Base-by-base conservation (phyloP, 2,329 filamentous ascomycete species). In the Penicillium thymicola region DNA sequence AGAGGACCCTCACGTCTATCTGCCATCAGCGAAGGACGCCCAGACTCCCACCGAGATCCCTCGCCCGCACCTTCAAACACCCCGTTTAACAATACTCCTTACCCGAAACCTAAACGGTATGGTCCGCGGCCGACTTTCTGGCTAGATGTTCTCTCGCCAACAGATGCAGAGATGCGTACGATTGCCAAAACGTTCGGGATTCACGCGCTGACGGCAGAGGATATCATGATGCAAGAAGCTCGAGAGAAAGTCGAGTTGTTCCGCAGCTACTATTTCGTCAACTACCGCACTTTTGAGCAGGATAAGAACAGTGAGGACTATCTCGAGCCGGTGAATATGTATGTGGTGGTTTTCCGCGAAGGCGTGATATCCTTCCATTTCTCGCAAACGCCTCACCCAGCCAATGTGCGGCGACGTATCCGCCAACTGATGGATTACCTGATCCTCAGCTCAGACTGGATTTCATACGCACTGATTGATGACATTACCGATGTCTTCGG, bases 231-330 rank as follows among this genome's bases (percentile, higher is more conserved):
- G 79, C 91, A 97, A 72, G 94, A 99, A 77, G 90, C 92, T 40
- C 92, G 94, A 23, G 94, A 99, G 71, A 99, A 99, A 76, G 94
- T 99, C 0, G 94, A 99, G 73, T 82, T 99, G 1, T 99, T 99
- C 80, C 88, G 90, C 34, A 89, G 96, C 72, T 99, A 99, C 77
- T 99, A 99, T 75, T 97, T 99, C 68, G 90, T 99, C 76, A 97
- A 96, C 73, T 99, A 99, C 74, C 89, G 94, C 16, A 95, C 92
- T 0, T 99, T 99, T 70, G 94, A 99, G 71, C 94, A 97, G 72
- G 94, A 99, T 70, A 85, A 86, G 59, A 88, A 88, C 65, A 96
- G 87, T 70, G 90, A 94, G 55, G 87, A 95, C 69, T 96, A 95
- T 71, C 82, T 99, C 44, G 91, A 97, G 66, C 93, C 94, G 0